phyloP scores from a whole-genome alignment of 306 rosid genomes.

The Delonix regia region DNA sequence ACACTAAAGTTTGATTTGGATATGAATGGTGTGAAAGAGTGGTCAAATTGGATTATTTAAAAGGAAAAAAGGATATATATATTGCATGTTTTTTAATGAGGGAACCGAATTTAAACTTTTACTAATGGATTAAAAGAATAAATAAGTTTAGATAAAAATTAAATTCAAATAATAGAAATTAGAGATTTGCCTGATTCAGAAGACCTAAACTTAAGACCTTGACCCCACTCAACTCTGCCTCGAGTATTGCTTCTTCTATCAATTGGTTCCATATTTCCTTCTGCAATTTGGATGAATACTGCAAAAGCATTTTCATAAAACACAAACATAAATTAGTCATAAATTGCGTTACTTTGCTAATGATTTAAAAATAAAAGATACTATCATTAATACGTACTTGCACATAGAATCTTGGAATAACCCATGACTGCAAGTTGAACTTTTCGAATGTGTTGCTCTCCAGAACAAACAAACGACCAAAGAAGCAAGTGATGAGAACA shows the following conservation, averaged over 20 bases:
- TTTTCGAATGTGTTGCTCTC: slow-evolving; percentile 60
- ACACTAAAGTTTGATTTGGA: too few species aligned
- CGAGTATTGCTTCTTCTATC: slow-evolving; percentile 49
- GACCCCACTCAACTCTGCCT: slow-evolving; percentile 46
- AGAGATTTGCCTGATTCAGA: slow-evolving; percentile 47
- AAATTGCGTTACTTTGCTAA: background rate
- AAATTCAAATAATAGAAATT: background rate
- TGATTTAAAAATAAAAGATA: background rate
- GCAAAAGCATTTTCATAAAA: background rate
- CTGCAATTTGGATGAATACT: slow-evolving; percentile 51
- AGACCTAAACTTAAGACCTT: slow-evolving; percentile 57
- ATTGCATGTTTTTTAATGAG: too few species aligned
- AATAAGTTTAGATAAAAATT: too few species aligned
- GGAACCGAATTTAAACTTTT: too few species aligned
- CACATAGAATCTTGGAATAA: slow-evolving; percentile 60
- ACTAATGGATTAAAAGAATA: background rate
- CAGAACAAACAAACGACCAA: slow-evolving; percentile 52
- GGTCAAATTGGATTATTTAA: too few species aligned
- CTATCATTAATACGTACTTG: slow-evolving; percentile 51
- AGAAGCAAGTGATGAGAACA: slow-evolving; percentile 46
- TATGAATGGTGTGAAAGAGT: too few species aligned
- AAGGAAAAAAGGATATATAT: too few species aligned
- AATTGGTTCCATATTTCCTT: slow-evolving; percentile 37
- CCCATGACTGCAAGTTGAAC: slow-evolving; percentile 71
- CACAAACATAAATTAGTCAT: background rate